Conservation (phyloP, 1,284 basidiomycete genomes). For the Gomphus sp. region DNA sequence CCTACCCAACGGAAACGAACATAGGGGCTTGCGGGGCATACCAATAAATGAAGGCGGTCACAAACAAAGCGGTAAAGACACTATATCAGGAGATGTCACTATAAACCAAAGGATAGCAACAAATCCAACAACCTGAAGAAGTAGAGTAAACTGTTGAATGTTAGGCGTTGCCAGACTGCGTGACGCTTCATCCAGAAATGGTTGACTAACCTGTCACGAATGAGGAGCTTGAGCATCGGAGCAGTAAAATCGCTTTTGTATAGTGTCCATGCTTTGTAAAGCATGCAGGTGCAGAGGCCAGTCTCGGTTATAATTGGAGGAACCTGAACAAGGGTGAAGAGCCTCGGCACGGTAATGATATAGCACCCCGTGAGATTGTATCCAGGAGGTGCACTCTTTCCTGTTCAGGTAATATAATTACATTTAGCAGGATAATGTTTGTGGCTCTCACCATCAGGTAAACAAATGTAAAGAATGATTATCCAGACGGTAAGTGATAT, state of each 20-base stretch:
- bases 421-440: neutral
- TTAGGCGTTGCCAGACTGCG: neutral
- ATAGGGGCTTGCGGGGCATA: neutral
- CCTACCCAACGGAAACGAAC: neutral
- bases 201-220: neutral
- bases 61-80: neutral
- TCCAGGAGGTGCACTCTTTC: neutral
- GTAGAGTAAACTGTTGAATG: neutral
- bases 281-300: neutral
- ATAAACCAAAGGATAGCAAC: neutral
- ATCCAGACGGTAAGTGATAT: neutral
- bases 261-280: neutral
- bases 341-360: neutral
- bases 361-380: neutral
- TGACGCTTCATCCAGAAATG: neutral
- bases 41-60: neutral
- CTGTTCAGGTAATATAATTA: neutral
- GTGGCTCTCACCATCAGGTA: neutral
- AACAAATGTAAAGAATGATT: neutral
- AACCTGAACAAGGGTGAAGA: neutral
- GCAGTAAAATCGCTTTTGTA: neutral
- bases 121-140: neutral
- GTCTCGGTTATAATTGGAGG: neutral
- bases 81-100: neutral
- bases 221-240: neutral